phyloP scores from a whole-genome alignment of 1,139 yeast genomes.

The Saccharomycopsis crataegensis region DNA sequence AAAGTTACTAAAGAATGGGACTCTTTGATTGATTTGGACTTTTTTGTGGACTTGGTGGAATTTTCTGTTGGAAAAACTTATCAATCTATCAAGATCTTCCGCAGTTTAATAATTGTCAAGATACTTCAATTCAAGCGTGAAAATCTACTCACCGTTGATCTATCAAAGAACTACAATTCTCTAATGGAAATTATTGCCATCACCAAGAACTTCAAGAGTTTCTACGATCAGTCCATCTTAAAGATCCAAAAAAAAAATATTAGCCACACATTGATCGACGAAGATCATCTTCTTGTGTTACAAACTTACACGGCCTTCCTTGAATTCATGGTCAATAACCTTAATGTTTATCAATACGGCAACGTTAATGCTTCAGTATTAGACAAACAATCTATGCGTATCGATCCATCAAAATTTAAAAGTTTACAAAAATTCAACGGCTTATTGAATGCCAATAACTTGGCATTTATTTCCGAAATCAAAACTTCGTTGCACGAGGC shows the following conservation, averaged over 20 bases:
- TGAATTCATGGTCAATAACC: slow-evolving; percentile 1
- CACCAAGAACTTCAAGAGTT: slow-evolving; percentile 10
- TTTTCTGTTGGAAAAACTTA: slow-evolving; percentile 13
- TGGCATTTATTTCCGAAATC: background rate
- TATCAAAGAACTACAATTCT: background rate
- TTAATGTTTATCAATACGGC: background rate
- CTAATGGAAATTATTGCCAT: slow-evolving; percentile 11
- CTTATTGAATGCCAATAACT: background rate
- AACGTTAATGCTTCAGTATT: background rate
- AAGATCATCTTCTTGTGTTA: slow-evolving; percentile 4
- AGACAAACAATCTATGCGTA: background rate
- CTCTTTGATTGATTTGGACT: slow-evolving; percentile 2
- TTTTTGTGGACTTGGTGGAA: slow-evolving; percentile 8
- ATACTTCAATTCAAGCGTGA: background rate
- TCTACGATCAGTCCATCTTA: slow-evolving; percentile 4
- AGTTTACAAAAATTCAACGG: background rate
- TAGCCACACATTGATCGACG: slow-evolving; percentile 4
- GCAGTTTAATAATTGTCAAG: slow-evolving; percentile 8
- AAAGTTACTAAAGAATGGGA: background rate
- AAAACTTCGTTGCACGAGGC: background rate
- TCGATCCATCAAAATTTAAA: background rate
- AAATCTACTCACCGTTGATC: background rate
- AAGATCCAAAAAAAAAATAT: slow-evolving; percentile 11
- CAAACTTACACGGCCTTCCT: slow-evolving; percentile 9
- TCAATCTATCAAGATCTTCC: slow-evolving; percentile 14